Evolutionary conservation across 345 rosid species (phyloP).

Genomic region (Erysimum cheiranthoides): DNA sequence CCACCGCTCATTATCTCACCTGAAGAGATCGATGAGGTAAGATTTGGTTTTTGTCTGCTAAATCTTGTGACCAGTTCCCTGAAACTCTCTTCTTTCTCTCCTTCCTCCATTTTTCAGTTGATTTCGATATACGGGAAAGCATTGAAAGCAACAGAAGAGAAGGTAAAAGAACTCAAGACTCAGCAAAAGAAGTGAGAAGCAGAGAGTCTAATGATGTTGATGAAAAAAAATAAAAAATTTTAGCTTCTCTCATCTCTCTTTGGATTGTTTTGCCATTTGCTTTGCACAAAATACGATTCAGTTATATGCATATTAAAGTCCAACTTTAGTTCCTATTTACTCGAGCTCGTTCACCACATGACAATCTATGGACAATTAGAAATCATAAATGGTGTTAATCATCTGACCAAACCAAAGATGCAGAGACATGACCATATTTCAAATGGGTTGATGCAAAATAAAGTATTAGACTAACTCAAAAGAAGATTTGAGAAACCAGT

Average conservation of each 20-base stretch:
- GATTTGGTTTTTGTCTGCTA: too few species aligned
- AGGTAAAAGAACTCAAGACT: slow-evolving; percentile 82
- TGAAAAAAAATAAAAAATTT: slow-evolving; percentile 28
- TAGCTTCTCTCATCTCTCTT: slow-evolving; percentile 28
- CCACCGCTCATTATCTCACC: too few species aligned
- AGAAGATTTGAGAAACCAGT: too few species aligned
- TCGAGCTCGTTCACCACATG: neutral
- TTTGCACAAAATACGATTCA: slow-evolving; percentile 1
- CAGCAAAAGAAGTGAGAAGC: slow-evolving; percentile 51
- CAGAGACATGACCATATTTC: neutral
- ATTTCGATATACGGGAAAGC: slow-evolving; percentile 73
- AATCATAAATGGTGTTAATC: neutral
- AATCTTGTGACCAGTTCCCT: too few species aligned
- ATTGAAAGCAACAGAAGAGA: slow-evolving; percentile 78
- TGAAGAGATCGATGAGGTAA: too few species aligned
- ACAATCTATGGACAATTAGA: neutral
- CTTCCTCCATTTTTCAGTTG: too few species aligned
- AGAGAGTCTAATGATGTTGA: slow-evolving; percentile 47
- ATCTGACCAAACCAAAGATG: slow-evolving; percentile 1
- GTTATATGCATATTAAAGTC: slow-evolving; percentile 28
- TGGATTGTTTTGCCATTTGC: slow-evolving; percentile 7
- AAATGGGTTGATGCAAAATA: too few species aligned
- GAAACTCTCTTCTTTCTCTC: too few species aligned
- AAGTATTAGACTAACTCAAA: too few species aligned
- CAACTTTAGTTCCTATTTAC: neutral